Conservation (phyloP, 495 filamentous ascomycete species). For the Penicillium ucsense region DNA sequence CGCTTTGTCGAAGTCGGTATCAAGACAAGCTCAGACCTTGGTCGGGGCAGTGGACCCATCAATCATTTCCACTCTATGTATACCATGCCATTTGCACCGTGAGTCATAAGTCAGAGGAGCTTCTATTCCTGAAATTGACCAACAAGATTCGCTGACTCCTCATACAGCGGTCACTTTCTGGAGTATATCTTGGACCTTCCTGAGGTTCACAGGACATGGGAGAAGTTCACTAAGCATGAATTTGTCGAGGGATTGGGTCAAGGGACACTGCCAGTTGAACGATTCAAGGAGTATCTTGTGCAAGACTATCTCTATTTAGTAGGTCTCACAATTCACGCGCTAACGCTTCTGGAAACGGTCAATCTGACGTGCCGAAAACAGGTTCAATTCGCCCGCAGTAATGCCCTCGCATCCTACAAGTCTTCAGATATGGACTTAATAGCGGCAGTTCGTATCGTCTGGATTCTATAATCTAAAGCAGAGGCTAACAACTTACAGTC, state of each 20-base stretch:
- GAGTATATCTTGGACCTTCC: conserved; percentile 70
- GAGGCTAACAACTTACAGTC: conserved; percentile 35
- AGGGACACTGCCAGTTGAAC: conserved; percentile 59
- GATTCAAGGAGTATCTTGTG: conserved; percentile 76
- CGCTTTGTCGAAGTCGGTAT: conserved; percentile 81
- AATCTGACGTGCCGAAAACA: conserved; percentile 13
- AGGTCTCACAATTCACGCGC: conserved; percentile 7
- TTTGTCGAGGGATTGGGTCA: conserved; percentile 71
- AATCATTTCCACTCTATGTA: conserved; percentile 89
- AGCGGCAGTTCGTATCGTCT: conserved; percentile 37
- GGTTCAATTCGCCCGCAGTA: conserved; percentile 80
- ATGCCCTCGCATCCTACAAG: conserved; percentile 77
- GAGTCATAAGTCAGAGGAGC: conserved; percentile 18
- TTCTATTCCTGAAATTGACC: too few species aligned
- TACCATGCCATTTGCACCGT: conserved; percentile 75
- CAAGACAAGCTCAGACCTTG: conserved; percentile 60
- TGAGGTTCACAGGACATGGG: conserved; percentile 64
- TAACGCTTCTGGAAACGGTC: too few species aligned
- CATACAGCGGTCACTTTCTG: conserved; percentile 63
- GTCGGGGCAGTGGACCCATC: conserved; percentile 77
- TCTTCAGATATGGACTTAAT: conserved; percentile 64
- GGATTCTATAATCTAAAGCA: not conserved
- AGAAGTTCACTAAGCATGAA: conserved; percentile 62
- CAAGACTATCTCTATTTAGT: conserved; percentile 89
- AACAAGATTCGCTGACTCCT: not conserved